A percentile compares a stretch with the other conserved stretches of the same genome.
Conservation (phyloP, 169 alveolate species). For the Condylostoma magnum region DNA sequence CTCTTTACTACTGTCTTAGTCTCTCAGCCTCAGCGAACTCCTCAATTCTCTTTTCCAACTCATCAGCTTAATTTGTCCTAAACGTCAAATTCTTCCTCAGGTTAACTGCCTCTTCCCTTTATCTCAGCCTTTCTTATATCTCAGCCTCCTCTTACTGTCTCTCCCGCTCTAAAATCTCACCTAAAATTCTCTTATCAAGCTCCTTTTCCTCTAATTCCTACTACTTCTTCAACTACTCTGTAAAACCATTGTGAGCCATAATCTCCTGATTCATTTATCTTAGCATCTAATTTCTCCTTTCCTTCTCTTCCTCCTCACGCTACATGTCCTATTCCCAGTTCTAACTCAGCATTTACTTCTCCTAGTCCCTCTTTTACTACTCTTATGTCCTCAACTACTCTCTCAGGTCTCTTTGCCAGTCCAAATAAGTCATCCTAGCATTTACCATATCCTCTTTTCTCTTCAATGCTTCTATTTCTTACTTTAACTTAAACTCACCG, state of each 20-base stretch:
- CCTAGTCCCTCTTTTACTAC: conserved; percentile 21
- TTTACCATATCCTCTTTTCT: conserved; percentile 35
- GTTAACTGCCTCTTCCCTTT: conserved; percentile 48
- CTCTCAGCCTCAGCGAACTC: conserved; percentile 41
- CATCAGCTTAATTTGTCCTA: conserved; percentile 33
- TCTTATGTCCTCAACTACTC: not conserved
- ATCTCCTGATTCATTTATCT: conserved; percentile 42
- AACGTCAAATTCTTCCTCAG: conserved; percentile 34
- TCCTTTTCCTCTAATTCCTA: conserved; percentile 41
- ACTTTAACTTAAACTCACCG: conserved; percentile 20
- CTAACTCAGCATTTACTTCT: conserved; percentile 42
- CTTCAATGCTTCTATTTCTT: conserved; percentile 23
- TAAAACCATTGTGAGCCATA: conserved; percentile 49
- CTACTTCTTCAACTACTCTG: conserved; percentile 36
- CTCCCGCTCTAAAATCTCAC: conserved; percentile 33
- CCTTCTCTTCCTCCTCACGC: conserved; percentile 39
- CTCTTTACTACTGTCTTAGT: conserved; percentile 44
- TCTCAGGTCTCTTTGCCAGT: conserved; percentile 40
- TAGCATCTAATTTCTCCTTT: conserved; percentile 30
- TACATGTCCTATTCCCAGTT: conserved; percentile 47
- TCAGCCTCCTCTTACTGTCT: conserved; percentile 31
- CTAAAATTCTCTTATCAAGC: conserved; percentile 38
- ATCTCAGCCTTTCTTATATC: conserved; percentile 27
- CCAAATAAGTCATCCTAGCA: conserved; percentile 40
- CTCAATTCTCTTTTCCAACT: conserved; percentile 44